Conservation (phyloP, 352 stramenopile species). For the Phytophthora syringae region DNA sequence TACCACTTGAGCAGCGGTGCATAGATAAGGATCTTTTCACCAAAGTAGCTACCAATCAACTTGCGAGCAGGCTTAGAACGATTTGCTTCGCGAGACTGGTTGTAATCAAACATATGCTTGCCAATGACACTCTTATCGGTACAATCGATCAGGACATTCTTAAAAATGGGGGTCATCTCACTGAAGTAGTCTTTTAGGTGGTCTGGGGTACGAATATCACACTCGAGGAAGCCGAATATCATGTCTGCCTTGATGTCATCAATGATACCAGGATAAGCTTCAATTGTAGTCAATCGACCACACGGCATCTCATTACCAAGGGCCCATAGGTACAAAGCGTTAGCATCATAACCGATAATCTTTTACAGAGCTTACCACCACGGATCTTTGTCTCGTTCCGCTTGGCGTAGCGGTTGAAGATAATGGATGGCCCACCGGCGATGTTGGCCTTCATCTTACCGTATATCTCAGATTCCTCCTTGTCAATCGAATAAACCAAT, state of each 20-base stretch:
- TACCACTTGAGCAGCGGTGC: slow-evolving; percentile 50
- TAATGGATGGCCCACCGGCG: not conserved
- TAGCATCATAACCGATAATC: too few species aligned
- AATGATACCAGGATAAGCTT: not conserved
- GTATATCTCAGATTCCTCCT: not conserved
- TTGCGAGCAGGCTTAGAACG: slow-evolving; percentile 29
- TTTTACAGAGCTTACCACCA: too few species aligned
- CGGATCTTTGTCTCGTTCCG: slow-evolving; percentile 12
- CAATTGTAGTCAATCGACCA: slow-evolving; percentile 5
- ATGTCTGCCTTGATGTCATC: slow-evolving; percentile 39
- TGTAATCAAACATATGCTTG: not conserved
- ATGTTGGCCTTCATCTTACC: not conserved
- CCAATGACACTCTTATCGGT: slow-evolving; percentile 2
- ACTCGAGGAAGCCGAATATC: slow-evolving; percentile 44
- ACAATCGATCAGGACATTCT: not conserved
- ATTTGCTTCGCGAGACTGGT: slow-evolving; percentile 3
- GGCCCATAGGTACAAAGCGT: not conserved
- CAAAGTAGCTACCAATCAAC: slow-evolving; percentile 49
- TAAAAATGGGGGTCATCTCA: slow-evolving; percentile 43
- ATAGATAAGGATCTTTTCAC: slow-evolving; percentile 46
- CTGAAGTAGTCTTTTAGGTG: slow-evolving; percentile 38
- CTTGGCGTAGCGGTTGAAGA: slow-evolving; percentile 21
- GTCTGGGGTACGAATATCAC: slow-evolving; percentile 42
- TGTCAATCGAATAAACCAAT: not conserved
- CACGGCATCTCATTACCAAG: slow-evolving; percentile 42